Evolutionary conservation across 2,329 filamentous ascomycete species (phyloP), one percentile per base, ranked within the genome.

Genomic region (Xylariaceae sp.): DNA sequence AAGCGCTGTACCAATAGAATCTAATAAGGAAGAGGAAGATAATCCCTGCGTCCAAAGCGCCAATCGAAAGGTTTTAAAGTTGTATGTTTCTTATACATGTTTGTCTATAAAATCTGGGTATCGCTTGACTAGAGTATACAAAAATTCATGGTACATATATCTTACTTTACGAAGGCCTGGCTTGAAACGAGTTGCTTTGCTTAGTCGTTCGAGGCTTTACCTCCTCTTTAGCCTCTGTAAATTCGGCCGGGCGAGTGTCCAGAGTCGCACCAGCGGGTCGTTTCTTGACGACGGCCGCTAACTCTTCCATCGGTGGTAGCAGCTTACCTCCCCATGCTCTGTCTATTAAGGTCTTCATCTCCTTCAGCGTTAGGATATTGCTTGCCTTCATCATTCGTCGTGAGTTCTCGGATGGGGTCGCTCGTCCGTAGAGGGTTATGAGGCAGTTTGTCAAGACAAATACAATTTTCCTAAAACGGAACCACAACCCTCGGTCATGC

Each of bases 321-420:
- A 77, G 53, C 6, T 67, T 63, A 8, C 50, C 51, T 14, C 69
- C 73, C 76, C 76, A 78, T 0, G 74, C 74, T 14, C 67, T 60
- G 31, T 78, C 73, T 34, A 75, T 70, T n/a, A 74, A 49, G 2
- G 37, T 52, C 64, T 74, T 76, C 54, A 75, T 74, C 37, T 74
- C 65, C 6, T 47, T 37, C 3, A 78, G 50, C 3, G 63, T 66
- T 11, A 75, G 58, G 17, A 58, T 67, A 53, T 74, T 73, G 2
- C 26, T 54, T 6, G 56, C 55, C 50, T 66, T 61, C 41, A 62
- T 64, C 3, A 58, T 33, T 17, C 67, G 61, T 24, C 58, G 66
- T 7, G 51, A 44, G 11, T 56, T 63, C 44, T 65, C 64, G 3
- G 50, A 50, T 6, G 65, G 58, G 16, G 57, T 48, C 2, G 45